Evolutionary conservation across 257 asterid species (phyloP), one percentile per base, ranked within the genome.

Genomic region (Solanum chilense): DNA sequence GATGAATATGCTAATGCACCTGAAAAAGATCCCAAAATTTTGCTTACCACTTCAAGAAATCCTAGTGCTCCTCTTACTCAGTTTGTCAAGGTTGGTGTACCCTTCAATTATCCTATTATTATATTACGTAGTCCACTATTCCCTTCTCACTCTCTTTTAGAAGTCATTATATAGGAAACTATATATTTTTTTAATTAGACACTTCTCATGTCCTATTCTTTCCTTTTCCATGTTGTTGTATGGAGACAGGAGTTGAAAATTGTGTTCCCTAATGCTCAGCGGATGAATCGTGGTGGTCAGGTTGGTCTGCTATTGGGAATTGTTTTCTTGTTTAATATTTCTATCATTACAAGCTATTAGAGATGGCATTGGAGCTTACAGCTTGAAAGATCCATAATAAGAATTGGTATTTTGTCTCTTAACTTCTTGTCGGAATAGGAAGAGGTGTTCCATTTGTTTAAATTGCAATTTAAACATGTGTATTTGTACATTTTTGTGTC

Each of bases 241-340:
- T 80, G 66, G 85, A 52, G 78, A 20, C 90, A 95, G 99, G 99
- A 97, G 86, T 82, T 97, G 93, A 97, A 94, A 89, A 29, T 95
- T 84, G 97, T 97, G 27, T 95, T 97, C 86, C 99, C 98, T 75
- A 95, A 95, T 95, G 94, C 99, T 74, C 94, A 91, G 82, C 87
- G 97, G 47, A 95, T 95, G 98, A 97, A 95, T 84, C 98, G 99
- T 86, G 99, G 99, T 92, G 95, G 98, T 90, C 99, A 94, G 99
- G 99, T 95, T 89, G 52, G 97, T 92, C 68, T 85, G 47, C 86
- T 49, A 5, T 18, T 77, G 44, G 31, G 21, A 74, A 83, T 29
- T 78, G 11, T 18, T 3, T 84, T 82, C 78, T 84, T 86, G 11
- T 88, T 77, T 80, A 12, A 27, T 87, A 12, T 47, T 47, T 44